Percentiles rank a stretch among this genome's conserved stretches.
Evolutionary conservation across 106 monocot species (phyloP).

Genomic region (Gastrodia elata): DNA sequence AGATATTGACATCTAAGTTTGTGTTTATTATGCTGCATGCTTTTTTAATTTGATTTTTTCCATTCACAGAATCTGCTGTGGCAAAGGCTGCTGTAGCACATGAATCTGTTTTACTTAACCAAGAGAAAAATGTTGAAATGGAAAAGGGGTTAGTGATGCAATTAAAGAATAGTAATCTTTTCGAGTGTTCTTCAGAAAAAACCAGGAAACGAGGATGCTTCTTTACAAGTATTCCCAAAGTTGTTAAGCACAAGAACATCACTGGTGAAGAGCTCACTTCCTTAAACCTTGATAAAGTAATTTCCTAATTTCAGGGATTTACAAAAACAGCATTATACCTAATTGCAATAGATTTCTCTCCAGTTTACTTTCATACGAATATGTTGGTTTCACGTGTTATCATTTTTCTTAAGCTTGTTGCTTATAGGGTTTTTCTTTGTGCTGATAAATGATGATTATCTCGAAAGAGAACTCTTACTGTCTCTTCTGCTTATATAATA

Average conservation of each 20-base stretch:
- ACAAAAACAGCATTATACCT: neutral
- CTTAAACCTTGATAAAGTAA: conserved; percentile 94
- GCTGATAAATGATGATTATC: neutral
- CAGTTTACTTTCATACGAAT: neutral
- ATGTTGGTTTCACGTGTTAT: neutral
- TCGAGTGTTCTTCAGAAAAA: conserved; percentile 18
- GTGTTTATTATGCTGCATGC: neutral
- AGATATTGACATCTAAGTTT: neutral
- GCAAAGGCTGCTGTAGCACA: conserved; percentile 58
- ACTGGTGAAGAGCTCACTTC: conserved; percentile 68
- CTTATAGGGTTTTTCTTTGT: neutral
- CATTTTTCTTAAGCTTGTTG: neutral
- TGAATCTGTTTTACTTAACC: conserved; percentile 48
- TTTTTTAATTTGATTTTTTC: conserved; percentile 7
- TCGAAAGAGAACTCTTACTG: neutral
- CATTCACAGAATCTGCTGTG: conserved; percentile 64
- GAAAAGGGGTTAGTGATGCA: conserved; percentile 49
- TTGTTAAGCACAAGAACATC: conserved; percentile 46
- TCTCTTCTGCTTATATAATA: neutral
- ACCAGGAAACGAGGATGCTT: conserved; percentile 46
- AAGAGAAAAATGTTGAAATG: conserved; percentile 33
- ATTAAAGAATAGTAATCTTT: conserved; percentile 35
- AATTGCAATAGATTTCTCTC: neutral
- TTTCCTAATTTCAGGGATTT: neutral
- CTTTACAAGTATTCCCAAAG: conserved; percentile 59